Base-by-base conservation (phyloP, 345 rosid species). In the Brassica carinata region DNA sequence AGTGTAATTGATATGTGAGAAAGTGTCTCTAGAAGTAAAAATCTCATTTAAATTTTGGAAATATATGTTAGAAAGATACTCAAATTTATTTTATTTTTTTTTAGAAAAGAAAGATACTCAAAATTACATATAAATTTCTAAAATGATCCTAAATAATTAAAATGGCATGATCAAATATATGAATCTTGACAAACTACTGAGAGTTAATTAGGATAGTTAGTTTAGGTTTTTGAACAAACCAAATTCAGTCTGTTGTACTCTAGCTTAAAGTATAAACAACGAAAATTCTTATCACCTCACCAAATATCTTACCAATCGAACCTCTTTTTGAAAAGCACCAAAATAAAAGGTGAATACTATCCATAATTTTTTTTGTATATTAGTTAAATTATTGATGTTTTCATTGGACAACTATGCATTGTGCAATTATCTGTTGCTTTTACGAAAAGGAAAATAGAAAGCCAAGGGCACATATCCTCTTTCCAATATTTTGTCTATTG, bases 351-450 rank as follows among this genome's bases (percentile, higher is more conserved):
- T 33, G 8, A 72, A 71, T 29, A 27, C 67, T 15, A 72, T 36
- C 67, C 31, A 58, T 11, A 11, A 26, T 36, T 36, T 23, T 23
- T 23, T 23, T 23, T 23, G 11, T 51, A 23, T 64, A 51, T 36
- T 62, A 45, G 31, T 45, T 30, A 45, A 62, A 62, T 18, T 8
- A 1, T 34, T 71, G 58, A 0, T 64, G 14, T 10, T 34, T 9
- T 59, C 15, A 27, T 66, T 38, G 4, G 5, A 36, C 19, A 55
- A 19, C 23, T 19, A 43, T 58, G 73, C 53, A 31, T 57, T 67
- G 2, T 66, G 74, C 73, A 74, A 68, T 74, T 67, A 73, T 73
- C 61, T 61, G 43, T 45, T 68, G 43, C 75, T 67, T 79, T 79
- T 63, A 43, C 13, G 7, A n/a, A 33, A n/a, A 67, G 69, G 68